Conservation (phyloP, 257 asterid genomes). For the Lantana camara region DNA sequence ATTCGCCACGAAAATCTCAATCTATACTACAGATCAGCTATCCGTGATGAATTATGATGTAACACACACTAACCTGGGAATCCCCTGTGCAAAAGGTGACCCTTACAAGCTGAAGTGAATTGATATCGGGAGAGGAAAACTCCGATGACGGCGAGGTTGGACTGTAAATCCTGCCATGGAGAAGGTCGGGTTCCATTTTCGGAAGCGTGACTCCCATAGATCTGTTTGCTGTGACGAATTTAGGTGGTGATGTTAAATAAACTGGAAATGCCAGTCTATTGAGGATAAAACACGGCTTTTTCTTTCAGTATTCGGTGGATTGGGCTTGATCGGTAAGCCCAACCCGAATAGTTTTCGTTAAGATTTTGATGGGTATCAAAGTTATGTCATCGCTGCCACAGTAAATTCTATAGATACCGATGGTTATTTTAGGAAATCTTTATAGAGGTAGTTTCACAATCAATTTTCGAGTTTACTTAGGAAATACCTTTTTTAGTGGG, state of each 20-base stretch:
- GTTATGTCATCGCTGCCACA: too few relatives aligned
- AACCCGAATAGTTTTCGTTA: neutral
- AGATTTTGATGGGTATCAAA: too few relatives aligned
- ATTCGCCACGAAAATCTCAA: conserved; percentile 4
- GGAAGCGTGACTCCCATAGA: conserved; percentile 92
- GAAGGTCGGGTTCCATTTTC: conserved; percentile 92
- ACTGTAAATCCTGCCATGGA: conserved; percentile 98
- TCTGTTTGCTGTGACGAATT: conserved; percentile 30
- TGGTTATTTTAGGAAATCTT: too few relatives aligned
- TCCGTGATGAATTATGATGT: neutral
- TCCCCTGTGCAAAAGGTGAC: conserved; percentile 92
- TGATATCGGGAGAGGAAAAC: conserved; percentile 84
- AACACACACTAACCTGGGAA: conserved; percentile 58
- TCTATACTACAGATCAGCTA: conserved; percentile 10
- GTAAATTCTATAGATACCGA: too few relatives aligned
- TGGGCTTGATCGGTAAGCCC: neutral
- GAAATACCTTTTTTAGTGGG: too few relatives aligned
- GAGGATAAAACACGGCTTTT: neutral
- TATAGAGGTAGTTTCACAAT: too few relatives aligned
- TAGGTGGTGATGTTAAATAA: neutral
- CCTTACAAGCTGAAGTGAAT: conserved; percentile 60
- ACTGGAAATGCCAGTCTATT: neutral
- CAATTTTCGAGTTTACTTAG: too few relatives aligned
- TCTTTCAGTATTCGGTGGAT: neutral
- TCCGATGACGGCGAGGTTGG: conserved; percentile 85